Conservation (phyloP, 257 asterid genomes). For the Henckelia pumila region DNA sequence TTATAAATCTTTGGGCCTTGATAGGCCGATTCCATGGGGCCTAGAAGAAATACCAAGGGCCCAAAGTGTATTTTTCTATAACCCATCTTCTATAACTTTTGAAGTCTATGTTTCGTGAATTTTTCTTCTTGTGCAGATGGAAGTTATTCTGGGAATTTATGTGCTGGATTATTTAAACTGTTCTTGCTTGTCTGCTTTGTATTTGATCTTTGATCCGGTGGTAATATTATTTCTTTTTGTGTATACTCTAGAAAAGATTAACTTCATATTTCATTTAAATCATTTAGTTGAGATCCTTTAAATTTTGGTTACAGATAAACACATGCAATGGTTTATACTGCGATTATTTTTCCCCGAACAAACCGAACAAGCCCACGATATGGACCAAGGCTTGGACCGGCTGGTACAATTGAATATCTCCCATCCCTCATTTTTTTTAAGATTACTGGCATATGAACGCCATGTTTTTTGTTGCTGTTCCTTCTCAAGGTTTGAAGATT, state of each 20-base stretch:
- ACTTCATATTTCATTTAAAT: neutral
- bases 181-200: neutral
- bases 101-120: neutral
- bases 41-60: slow-evolving; percentile 44
- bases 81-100: neutral
- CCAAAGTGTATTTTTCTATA: slow-evolving; percentile 49
- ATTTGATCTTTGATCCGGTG: slow-evolving; percentile 65
- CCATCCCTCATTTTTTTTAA: neutral
- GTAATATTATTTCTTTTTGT: slow-evolving; percentile 36
- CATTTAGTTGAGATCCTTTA: slow-evolving; percentile 1
- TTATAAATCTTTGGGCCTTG: no score
- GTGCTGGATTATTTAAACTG: neutral
- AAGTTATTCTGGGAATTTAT: neutral
- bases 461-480: slow-evolving; percentile 12
- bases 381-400: slow-evolving; percentile 99
- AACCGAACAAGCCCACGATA: slow-evolving; percentile 76
- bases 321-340: slow-evolving; percentile 96
- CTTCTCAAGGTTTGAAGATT: slow-evolving; percentile 93
- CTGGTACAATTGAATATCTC: slow-evolving; percentile 26
- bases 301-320: slow-evolving; percentile 53
- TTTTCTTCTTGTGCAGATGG: neutral
- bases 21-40: slow-evolving; percentile 39
- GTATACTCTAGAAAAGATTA: neutral
- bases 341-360: slow-evolving; percentile 76
- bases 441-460: neutral